phyloP scores from a whole-genome alignment of 108 stramenopile genomes.

The Nitzschia inconspicua region DNA sequence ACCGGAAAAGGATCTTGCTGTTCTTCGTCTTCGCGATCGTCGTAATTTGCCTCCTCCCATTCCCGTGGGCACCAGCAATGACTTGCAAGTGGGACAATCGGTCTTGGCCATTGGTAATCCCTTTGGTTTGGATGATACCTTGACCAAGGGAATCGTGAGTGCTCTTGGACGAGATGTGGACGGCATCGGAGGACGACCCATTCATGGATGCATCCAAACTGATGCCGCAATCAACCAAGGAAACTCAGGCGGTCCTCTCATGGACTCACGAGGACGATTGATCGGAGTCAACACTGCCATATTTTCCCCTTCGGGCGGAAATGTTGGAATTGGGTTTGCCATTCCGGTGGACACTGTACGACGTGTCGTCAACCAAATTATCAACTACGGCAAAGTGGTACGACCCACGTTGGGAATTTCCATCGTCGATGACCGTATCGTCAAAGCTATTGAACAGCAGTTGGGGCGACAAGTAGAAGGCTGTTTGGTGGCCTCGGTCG shows the following conservation, averaged over 20 bases:
- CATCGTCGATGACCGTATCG: conserved; percentile 56
- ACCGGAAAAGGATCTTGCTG: conserved; percentile 62
- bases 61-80: conserved; percentile 39
- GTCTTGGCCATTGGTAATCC: conserved; percentile 83
- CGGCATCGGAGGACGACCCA: conserved; percentile 69
- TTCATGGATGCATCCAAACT: conserved; percentile 73
- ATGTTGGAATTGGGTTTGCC: conserved; percentile 78
- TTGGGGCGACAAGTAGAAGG: conserved; percentile 48
- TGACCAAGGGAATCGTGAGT: conserved; percentile 74
- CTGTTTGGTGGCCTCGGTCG: conserved; percentile 56
- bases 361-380: conserved; percentile 72
- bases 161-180: conserved; percentile 77
- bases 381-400: conserved; percentile 66
- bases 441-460: conserved; percentile 43
- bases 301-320: conserved; percentile 61
- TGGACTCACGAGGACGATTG: conserved; percentile 68
- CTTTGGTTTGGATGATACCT: conserved; percentile 65
- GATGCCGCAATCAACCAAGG: conserved; percentile 58
- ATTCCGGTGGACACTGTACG: conserved; percentile 84
- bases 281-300: conserved; percentile 88
- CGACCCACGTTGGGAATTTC: conserved; percentile 83
- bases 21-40: conserved; percentile 15
- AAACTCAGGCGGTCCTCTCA: conserved; percentile 51
- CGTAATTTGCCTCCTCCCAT: conserved; percentile 44
- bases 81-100: conserved; percentile 70